A percentile compares a stretch with the other conserved stretches of the same genome.
Evolutionary conservation across 2,329 filamentous ascomycete species (phyloP).

Genomic region (Exophiala alcalophila): DNA sequence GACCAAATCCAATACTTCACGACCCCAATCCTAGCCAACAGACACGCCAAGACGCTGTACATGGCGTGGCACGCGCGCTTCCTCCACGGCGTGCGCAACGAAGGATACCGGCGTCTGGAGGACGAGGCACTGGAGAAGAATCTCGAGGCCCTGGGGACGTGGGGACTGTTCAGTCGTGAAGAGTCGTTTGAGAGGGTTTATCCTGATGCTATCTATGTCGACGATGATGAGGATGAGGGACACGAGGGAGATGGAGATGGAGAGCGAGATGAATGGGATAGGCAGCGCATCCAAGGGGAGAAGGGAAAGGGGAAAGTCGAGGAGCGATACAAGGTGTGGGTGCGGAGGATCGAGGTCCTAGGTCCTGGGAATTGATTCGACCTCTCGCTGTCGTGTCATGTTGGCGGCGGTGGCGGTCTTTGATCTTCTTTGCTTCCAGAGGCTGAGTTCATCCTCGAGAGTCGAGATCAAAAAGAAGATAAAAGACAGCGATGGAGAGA

Average conservation of each 20-base stretch:
- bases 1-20: slow-evolving; percentile 20
- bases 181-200: slow-evolving; percentile 21
- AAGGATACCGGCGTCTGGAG: slow-evolving; percentile 22
- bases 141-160: slow-evolving; percentile 12
- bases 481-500: too few relatives aligned
- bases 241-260: neutral
- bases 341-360: slow-evolving; percentile 20
- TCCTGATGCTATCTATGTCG: too few relatives aligned
- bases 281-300: too few relatives aligned
- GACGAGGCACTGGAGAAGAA: slow-evolving; percentile 23
- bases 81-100: slow-evolving; percentile 22
- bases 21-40: slow-evolving; percentile 25
- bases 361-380: slow-evolving; percentile 30
- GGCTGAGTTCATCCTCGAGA: too few relatives aligned
- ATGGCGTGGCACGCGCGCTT: slow-evolving; percentile 24
- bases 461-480: too few relatives aligned
- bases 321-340: slow-evolving; percentile 28
- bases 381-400: too few relatives aligned
- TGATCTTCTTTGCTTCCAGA: too few relatives aligned
- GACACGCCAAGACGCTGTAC: slow-evolving; percentile 26
- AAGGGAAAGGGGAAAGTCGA: slow-evolving; percentile 8
- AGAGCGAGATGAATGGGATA: too few relatives aligned
- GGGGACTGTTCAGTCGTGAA: slow-evolving; percentile 15
- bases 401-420: too few relatives aligned
- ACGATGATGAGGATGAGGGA: neutral